phyloP scores from a whole-genome alignment of 164 flowering plant species.

The Dillenia suffruticosa region DNA sequence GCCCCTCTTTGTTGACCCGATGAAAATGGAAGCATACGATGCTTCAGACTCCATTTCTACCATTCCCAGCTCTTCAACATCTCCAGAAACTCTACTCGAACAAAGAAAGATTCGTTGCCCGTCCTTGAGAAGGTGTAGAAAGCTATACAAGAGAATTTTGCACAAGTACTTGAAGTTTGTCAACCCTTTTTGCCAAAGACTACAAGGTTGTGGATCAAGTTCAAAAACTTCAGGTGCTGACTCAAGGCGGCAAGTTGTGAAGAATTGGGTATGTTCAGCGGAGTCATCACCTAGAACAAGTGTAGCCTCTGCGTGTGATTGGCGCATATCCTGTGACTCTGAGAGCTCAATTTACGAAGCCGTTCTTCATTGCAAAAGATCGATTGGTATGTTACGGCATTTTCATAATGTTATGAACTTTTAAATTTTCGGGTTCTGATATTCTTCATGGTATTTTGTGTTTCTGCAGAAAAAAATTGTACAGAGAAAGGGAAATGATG shows the following conservation, averaged over 20 bases:
- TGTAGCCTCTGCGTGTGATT: slow-evolving; percentile 34
- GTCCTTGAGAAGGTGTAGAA: slow-evolving; percentile 30
- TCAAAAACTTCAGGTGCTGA: slow-evolving; percentile 10
- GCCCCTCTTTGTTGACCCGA: slow-evolving; percentile 22
- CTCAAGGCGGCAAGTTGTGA: neutral
- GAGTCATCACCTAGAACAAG: slow-evolving; percentile 45
- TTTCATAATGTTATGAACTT: too few species aligned
- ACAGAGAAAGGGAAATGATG: too few species aligned
- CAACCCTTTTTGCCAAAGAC: slow-evolving; percentile 32
- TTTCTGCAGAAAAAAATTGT: too few species aligned
- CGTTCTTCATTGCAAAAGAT: slow-evolving; percentile 68
- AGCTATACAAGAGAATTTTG: slow-evolving; percentile 29
- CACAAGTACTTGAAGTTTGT: slow-evolving; percentile 41
- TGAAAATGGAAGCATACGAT: slow-evolving; percentile 3
- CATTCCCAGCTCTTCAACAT: slow-evolving; percentile 9
- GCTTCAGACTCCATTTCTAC: slow-evolving; percentile 1
- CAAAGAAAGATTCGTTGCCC: slow-evolving; percentile 9
- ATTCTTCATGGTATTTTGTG: too few species aligned
- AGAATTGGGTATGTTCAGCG: slow-evolving; percentile 21
- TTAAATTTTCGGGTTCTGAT: too few species aligned
- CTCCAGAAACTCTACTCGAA: slow-evolving; percentile 3
- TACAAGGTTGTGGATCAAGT: slow-evolving; percentile 19
- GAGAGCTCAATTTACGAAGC: slow-evolving; percentile 71
- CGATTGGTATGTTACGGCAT: slow-evolving; percentile 24
- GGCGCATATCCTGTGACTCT: slow-evolving; percentile 59